Percentiles rank a stretch among this genome's conserved stretches.
phyloP scores from a whole-genome alignment of 2,329 filamentous ascomycete genomes.

The Colletotrichum melonis region DNA sequence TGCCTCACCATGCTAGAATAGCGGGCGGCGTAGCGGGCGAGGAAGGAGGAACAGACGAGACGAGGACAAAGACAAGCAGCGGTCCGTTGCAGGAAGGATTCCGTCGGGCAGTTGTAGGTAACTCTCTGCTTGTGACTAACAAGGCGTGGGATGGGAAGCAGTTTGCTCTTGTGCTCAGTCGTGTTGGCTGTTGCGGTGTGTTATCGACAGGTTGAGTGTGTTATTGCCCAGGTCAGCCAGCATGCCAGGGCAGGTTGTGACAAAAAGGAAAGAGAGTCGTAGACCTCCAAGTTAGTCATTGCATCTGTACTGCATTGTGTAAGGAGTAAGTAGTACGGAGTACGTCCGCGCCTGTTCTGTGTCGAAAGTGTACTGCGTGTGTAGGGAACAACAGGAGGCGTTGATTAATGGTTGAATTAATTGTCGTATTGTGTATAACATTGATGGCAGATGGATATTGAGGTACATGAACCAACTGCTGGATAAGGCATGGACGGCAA shows the following conservation, averaged over 20 bases:
- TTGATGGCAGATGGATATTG: background rate
- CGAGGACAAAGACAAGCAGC: constrained; percentile 5
- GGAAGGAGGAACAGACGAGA: background rate
- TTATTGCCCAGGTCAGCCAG: background rate
- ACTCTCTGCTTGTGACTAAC: background rate
- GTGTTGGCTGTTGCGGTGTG: background rate
- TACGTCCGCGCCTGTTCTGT: no score
- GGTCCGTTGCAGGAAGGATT: constrained; percentile 8
- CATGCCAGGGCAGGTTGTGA: background rate
- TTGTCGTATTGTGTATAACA: background rate
- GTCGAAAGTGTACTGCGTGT: no score
- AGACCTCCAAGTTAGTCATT: background rate
- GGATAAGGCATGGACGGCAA: background rate
- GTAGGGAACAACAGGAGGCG: background rate
- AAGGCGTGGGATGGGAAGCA: background rate
- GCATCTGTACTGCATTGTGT: no score
- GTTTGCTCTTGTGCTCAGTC: background rate
- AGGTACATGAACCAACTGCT: background rate
- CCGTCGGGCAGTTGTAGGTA: background rate
- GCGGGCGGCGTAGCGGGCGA: background rate
- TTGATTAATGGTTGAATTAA: background rate
- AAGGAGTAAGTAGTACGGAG: no score
- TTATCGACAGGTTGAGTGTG: background rate
- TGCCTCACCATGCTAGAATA: constrained; percentile 6
- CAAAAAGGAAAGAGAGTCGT: background rate